Conservation (phyloP, 768 basidiomycete genomes). For the Strobilomyces dryophilus region DNA sequence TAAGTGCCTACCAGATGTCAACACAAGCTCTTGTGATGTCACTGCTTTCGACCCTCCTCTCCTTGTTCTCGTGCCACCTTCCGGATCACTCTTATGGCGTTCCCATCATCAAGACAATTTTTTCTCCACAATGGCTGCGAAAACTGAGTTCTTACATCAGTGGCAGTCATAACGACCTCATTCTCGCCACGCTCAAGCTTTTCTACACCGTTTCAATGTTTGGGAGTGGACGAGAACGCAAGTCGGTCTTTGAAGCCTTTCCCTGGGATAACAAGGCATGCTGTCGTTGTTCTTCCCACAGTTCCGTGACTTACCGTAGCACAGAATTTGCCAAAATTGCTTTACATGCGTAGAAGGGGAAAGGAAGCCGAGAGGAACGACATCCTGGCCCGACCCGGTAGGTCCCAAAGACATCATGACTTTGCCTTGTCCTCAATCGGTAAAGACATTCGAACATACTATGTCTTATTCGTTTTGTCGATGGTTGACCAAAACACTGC, state of each 20-base stretch:
- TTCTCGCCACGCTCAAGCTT: constrained; percentile 62
- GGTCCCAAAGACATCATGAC: constrained; percentile 1
- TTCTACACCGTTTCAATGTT: constrained; percentile 59
- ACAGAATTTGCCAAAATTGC: constrained; percentile 62
- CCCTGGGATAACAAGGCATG: constrained; percentile 76
- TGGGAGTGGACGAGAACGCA: constrained; percentile 62
- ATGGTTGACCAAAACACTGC: constrained; percentile 53
- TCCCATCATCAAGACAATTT: constrained; percentile 56
- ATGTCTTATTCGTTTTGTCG: constrained; percentile 67
- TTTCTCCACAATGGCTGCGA: constrained; percentile 52
- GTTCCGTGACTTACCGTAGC: not conserved
- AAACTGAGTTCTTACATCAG: constrained; percentile 60
- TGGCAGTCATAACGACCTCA: constrained; percentile 59
- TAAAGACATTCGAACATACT: constrained; percentile 76
- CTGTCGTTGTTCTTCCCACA: not conserved
- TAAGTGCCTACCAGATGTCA: constrained; percentile 33
- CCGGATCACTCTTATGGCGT: constrained; percentile 60
- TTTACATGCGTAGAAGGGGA: constrained; percentile 65
- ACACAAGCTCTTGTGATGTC: constrained; percentile 45
- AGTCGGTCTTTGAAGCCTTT: constrained; percentile 60
- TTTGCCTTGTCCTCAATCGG: constrained; percentile 1
- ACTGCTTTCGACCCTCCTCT: constrained; percentile 55
- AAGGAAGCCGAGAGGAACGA: constrained; percentile 38
- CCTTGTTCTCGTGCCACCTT: constrained; percentile 63
- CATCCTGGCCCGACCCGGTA: constrained; percentile 55